These are phyloP conservation scores for Cladosporium sphaerospermum DNA, from an alignment of 2,329 filamentous ascomycete species.

Conservation along the genomic window DNA sequence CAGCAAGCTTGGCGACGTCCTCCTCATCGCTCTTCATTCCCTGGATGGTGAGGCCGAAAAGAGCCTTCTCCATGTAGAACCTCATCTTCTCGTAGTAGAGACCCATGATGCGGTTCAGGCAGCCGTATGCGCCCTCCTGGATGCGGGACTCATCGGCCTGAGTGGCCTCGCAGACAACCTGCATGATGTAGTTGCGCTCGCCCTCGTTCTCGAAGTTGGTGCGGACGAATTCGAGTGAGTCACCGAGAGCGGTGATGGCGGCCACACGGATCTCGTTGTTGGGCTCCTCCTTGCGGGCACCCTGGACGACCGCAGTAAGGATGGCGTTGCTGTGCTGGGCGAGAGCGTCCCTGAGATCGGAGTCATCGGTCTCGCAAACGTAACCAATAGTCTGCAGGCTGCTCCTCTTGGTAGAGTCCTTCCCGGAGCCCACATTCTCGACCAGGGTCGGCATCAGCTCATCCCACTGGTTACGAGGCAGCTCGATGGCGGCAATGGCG, in stretches of 20 bases:
- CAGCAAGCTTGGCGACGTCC: slow-evolving; percentile 93
- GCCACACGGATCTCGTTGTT: slow-evolving; percentile 87
- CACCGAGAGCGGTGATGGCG: slow-evolving; percentile 87
- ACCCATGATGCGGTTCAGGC: slow-evolving; percentile 96
- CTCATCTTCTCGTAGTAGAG: slow-evolving; percentile 99
- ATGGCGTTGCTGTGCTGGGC: slow-evolving; percentile 92
- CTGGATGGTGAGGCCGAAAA: slow-evolving; percentile 94
- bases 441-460: slow-evolving; percentile 86
- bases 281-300: slow-evolving; percentile 90
- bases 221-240: slow-evolving; percentile 94
- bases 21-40: slow-evolving; percentile 98
- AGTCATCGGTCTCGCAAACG: slow-evolving; percentile 92
- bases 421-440: slow-evolving; percentile 83
- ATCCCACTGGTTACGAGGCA: slow-evolving; percentile 87
- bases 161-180: slow-evolving; percentile 97
- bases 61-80: slow-evolving; percentile 99
- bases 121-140: slow-evolving; percentile 93
- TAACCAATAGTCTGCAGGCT: slow-evolving; percentile 96
- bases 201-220: slow-evolving; percentile 99
- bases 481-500: slow-evolving; percentile 88
- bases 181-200: slow-evolving; percentile 99
- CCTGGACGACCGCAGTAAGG: slow-evolving; percentile 93
- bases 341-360: slow-evolving; percentile 74
- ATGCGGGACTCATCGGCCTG: slow-evolving; percentile 87
- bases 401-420: slow-evolving; percentile 84